Percentiles rank a stretch among this genome's conserved stretches.
phyloP scores from a whole-genome alignment of 805 yeast species.

The Monosporozyma servazzii region DNA sequence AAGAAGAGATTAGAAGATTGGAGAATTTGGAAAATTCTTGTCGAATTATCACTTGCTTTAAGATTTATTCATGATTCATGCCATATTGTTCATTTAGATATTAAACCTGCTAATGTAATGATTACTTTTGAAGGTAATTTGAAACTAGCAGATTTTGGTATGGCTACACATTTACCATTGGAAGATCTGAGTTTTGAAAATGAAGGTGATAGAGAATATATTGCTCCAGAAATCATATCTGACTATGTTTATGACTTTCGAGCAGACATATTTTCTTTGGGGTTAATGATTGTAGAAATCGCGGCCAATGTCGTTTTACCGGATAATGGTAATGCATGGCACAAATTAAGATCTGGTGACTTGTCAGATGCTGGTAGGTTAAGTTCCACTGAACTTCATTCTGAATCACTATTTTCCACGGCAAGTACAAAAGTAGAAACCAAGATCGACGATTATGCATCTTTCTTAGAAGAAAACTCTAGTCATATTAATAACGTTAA shows the following conservation, averaged over 20 bases:
- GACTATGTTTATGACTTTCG: slow-evolving; percentile 77
- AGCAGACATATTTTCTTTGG: slow-evolving; percentile 92
- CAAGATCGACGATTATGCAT: slow-evolving; percentile 3
- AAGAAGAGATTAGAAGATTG: slow-evolving; percentile 67
- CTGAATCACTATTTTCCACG: slow-evolving; percentile 24
- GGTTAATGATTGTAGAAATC: slow-evolving; percentile 84
- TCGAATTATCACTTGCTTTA: slow-evolving; percentile 73
- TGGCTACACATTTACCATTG: slow-evolving; percentile 77
- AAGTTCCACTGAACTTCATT: slow-evolving; percentile 56
- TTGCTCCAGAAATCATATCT: slow-evolving; percentile 91
- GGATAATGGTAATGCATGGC: slow-evolving; percentile 95
- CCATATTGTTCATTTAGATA: slow-evolving; percentile 73
- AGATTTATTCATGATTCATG: slow-evolving; percentile 68
- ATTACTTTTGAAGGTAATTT: slow-evolving; percentile 90
- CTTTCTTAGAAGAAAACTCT: neutral
- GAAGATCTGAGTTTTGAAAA: slow-evolving; percentile 59
- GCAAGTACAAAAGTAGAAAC: slow-evolving; percentile 23
- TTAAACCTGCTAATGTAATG: slow-evolving; percentile 92
- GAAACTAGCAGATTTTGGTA: slow-evolving; percentile 94
- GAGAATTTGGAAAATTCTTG: slow-evolving; percentile 93
- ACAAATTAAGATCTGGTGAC: slow-evolving; percentile 89
- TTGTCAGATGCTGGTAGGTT: slow-evolving; percentile 87
- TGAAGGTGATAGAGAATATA: slow-evolving; percentile 95
- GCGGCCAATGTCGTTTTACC: slow-evolving; percentile 94
- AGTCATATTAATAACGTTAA: slow-evolving; percentile 6